phyloP scores from a whole-genome alignment of 768 basidiomycete genomes.

The Trametes maxima region DNA sequence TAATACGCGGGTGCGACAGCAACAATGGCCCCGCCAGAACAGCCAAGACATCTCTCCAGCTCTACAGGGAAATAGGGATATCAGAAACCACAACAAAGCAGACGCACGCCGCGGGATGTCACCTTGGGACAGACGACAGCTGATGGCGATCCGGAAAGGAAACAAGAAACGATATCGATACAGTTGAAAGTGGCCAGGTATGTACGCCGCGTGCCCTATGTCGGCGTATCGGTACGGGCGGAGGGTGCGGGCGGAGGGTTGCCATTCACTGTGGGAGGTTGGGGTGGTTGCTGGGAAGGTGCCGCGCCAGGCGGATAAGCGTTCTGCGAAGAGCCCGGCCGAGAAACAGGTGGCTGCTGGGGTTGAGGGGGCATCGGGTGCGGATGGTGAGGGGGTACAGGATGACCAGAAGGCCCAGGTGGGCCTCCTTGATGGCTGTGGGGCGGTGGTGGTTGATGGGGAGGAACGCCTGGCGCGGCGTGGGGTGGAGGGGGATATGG shows the following conservation, averaged over 20 bases:
- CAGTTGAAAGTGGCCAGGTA: conserved; percentile 6
- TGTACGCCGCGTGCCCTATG: conserved; percentile 16
- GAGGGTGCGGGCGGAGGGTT: conserved; percentile 18
- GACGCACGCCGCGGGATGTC: conserved; percentile 1
- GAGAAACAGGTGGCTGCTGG: conserved; percentile 45
- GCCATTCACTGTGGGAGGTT: conserved; percentile 33
- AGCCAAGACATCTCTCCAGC: conserved; percentile 11
- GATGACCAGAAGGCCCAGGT: conserved; percentile 23
- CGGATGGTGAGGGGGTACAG: conserved; percentile 29
- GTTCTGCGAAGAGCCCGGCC: conserved; percentile 61
- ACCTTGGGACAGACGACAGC: conserved; percentile 13
- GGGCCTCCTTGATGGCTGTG: conserved; percentile 19
- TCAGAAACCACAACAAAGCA: conserved; percentile 6
- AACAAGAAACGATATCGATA: conserved; percentile 21
- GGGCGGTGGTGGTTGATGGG: conserved; percentile 37
- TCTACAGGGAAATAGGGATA: conserved; percentile 6
- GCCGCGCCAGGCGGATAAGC: conserved; percentile 45
- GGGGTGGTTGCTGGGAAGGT: conserved; percentile 13
- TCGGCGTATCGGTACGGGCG: conserved; percentile 29
- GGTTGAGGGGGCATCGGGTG: conserved; percentile 39
- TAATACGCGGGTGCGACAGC: conserved; percentile 10
- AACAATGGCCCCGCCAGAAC: conserved; percentile 5
- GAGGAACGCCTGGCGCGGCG: conserved; percentile 43
- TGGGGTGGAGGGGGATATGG: conserved; percentile 44
- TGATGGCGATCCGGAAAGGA: conserved; percentile 4